Evolutionary conservation across 2,329 filamentous ascomycete species (phyloP), one percentile per base, ranked within the genome.

Genomic region (Neofusicoccum laricinum): DNA sequence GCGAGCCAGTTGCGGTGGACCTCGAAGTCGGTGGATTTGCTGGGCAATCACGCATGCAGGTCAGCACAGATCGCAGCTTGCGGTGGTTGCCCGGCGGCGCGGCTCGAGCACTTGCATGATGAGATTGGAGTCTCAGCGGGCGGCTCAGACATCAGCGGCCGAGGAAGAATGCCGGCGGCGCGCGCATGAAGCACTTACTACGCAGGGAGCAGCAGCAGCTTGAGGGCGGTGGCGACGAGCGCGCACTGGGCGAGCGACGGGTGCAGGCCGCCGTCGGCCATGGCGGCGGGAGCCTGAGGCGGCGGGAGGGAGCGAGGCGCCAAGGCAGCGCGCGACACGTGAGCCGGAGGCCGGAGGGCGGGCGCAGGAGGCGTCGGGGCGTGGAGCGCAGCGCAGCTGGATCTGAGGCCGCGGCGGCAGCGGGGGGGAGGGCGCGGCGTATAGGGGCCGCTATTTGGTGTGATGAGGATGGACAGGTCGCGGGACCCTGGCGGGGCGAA

Each of bases 1-100:
- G 95, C 95, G 45, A 99, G 88, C 95, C 95, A 99, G 82, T 99
- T 99, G 69, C 95, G 89, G 79, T 99, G 95, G 63, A 99, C 95
- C 78, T 99, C 95, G 73, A 99, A 99, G 78, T 99, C 95, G 71
- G 95, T 99, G 5, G 95, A 99, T 84, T 96, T 97, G 83, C 93
- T 97, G 78, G 65, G 51, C 36, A 21, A 21, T 14, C 21, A 34
- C 25, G 59, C 58, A 51, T 61, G 55, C 55, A 50, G 38, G 38
- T 59, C 53, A 58, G 34, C 61, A 46, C 21, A 5, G 43, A 38
- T 38, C 36, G 11, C 17, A 17, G 43, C 5, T 8, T 10, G 19
- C 49, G 36, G 21, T 11, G 15, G 59, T 62, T 62, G 45, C 59
- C 59, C 45, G 46, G 48, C 59, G 48, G 53, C 53, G 53, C 53